Percentiles rank a stretch among this genome's conserved stretches.
Evolutionary conservation across 805 yeast species (phyloP).

Genomic region (Kurtzmaniella fragi): DNA sequence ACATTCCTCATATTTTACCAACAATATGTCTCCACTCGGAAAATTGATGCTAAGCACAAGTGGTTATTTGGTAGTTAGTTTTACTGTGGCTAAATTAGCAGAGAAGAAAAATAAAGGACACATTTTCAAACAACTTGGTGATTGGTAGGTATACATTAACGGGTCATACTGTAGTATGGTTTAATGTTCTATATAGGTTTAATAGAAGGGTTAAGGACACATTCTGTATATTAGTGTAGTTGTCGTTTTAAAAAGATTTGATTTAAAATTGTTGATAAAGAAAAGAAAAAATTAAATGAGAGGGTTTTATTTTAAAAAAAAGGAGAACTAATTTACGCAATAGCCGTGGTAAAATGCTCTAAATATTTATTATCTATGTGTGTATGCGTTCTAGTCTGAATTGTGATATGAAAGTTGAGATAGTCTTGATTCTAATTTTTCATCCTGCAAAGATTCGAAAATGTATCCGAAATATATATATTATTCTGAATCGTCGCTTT

Average conservation of each 20-base stretch:
- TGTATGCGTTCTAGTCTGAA: no score
- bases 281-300: no score
- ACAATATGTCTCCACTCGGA: not conserved
- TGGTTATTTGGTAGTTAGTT: constrained; percentile 20
- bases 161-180: not conserved
- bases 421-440: no score
- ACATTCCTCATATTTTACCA: not conserved
- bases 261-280: no score
- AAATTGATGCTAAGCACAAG: constrained; percentile 16
- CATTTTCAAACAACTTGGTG: constrained; percentile 28
- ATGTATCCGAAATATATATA: no score
- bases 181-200: not conserved
- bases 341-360: no score
- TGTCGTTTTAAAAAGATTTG: no score
- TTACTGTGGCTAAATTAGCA: constrained; percentile 26
- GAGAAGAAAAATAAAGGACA: constrained; percentile 23
- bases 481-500: not conserved
- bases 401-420: no score
- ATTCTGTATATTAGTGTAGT: not conserved
- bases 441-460: not conserved
- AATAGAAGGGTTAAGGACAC: not conserved
- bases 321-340: no score
- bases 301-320: no score
- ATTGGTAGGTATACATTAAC: constrained; percentile 5
- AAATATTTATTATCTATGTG: no score